Percentiles rank a stretch among this genome's conserved stretches.
Evolutionary conservation across 108 stramenopile genomes (phyloP).

Genomic region (Skeletonema marinoi): DNA sequence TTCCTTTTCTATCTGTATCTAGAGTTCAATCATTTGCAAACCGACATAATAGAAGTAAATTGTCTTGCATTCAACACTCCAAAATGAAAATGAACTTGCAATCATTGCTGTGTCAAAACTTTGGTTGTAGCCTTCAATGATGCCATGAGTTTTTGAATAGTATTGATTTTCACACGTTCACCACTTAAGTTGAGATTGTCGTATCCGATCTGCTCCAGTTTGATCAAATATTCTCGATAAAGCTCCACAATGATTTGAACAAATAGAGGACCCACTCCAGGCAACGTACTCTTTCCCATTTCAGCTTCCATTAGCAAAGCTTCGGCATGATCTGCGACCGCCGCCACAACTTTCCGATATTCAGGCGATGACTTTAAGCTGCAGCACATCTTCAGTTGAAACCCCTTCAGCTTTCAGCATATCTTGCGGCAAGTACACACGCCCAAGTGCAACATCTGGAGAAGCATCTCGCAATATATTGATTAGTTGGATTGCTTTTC

Average conservation of each 20-base stretch:
- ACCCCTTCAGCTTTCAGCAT: constrained; percentile 7
- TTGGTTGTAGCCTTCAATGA: background rate
- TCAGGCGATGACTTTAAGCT: background rate
- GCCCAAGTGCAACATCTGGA: constrained; percentile 21
- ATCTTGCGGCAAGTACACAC: constrained; percentile 30
- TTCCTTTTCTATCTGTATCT: no score
- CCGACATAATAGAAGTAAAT: no score
- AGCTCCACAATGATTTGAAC: constrained; percentile 40
- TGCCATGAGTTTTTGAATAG: constrained; percentile 1
- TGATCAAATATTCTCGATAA: constrained; percentile 28
- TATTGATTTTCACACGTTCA: constrained; percentile 4
- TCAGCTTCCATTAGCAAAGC: constrained; percentile 13
- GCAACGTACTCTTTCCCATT: constrained; percentile 16
- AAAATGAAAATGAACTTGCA: no score
- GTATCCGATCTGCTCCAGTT: constrained; percentile 13
- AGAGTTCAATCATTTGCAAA: no score
- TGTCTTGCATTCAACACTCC: no score
- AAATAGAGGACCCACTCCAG: constrained; percentile 22
- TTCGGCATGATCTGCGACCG: constrained; percentile 16
- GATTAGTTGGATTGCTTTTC: constrained; percentile 31
- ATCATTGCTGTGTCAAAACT: background rate
- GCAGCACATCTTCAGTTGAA: background rate
- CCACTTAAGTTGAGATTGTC: constrained; percentile 10
- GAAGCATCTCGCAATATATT: constrained; percentile 37
- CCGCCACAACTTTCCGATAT: constrained; percentile 16